Evolutionary conservation across 768 basidiomycete genomes (phyloP), one percentile per base, ranked within the genome.

Genomic region (Auriscalpium orientale): DNA sequence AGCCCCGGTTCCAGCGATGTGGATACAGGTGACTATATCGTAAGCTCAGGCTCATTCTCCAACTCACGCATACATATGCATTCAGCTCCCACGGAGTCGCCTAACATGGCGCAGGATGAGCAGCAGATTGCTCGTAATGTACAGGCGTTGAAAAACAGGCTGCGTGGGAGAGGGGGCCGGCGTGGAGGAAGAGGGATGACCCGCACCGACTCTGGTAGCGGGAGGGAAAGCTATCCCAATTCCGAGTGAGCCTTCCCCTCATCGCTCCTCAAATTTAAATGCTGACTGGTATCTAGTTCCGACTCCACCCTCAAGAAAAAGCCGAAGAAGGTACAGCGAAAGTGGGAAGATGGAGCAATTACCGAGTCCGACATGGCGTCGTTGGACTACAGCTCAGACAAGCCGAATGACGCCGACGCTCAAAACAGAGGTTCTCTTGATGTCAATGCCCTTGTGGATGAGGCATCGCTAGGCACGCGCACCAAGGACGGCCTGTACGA

Each of bases 71-170:
- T 28, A 28, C 28, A 28, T 4, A 28, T 28, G 28, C 28, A 38
- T 40, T 54, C 56, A 84, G 79, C 72, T 46, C 81, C 80, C 1
- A 72, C 77, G 3, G 72, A 78, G 58, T 72, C 78, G 8, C 64
- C 76, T 20, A 81, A 83, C 44, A 68, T 72, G 3, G 74, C 81
- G 2, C 78, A 80, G 44, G 91, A 94, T 59, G 92, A 91, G 56
- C 88, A 95, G 66, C 85, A 93, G 64, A 98, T 98, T 58, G 85
- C 95, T 4, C 79, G 90, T 62, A 97, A 95, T 65, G 89, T 97
- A 1, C 87, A 93, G 62, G 91, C 90, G 0, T 76, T 99, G 53
- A 97, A 95, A 70, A 85, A 80, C 52, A 79, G 91, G 35, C 71
- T 97, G 50, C 88, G 91, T 54, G 88, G 88, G 28, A 77, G 86